Evolutionary conservation across 768 basidiomycete species (phyloP).

Genomic region (Tulasnella sp.): DNA sequence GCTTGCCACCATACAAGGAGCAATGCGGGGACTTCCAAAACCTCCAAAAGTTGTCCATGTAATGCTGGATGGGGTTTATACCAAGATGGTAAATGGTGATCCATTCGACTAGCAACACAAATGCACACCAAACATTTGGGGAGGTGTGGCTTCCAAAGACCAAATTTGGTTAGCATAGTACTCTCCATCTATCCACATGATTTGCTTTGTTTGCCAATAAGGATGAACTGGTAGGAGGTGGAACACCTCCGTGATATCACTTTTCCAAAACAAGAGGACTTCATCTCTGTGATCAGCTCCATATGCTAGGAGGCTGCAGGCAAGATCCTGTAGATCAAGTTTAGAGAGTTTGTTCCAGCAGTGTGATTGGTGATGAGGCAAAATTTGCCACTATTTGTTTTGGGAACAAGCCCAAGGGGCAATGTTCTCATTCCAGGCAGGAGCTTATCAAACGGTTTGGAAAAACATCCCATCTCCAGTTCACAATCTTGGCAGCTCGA

Average conservation of each 20-base stretch:
- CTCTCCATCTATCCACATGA: slow-evolving; percentile 34
- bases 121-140: slow-evolving; percentile 33
- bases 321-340: slow-evolving; percentile 39
- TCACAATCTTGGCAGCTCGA: slow-evolving; percentile 32
- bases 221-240: slow-evolving; percentile 39
- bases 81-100: slow-evolving; percentile 33
- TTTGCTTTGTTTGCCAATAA: slow-evolving; percentile 43
- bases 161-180: slow-evolving; percentile 37
- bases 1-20: not conserved
- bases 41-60: slow-evolving; percentile 37
- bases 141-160: slow-evolving; percentile 38
- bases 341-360: slow-evolving; percentile 37
- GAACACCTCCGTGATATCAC: slow-evolving; percentile 42
- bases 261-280: slow-evolving; percentile 35
- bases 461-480: slow-evolving; percentile 29
- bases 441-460: slow-evolving; percentile 35
- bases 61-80: slow-evolving; percentile 34
- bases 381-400: slow-evolving; percentile 36
- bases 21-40: not conserved
- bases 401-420: slow-evolving; percentile 43
- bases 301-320: slow-evolving; percentile 26
- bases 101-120: slow-evolving; percentile 40
- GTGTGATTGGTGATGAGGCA: slow-evolving; percentile 43
- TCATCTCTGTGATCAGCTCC: not conserved
- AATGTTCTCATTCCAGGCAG: slow-evolving; percentile 45